Evolutionary conservation across 345 rosid species (phyloP), one percentile per base, ranked within the genome.

Genomic region (Toxicodendron radicans): DNA sequence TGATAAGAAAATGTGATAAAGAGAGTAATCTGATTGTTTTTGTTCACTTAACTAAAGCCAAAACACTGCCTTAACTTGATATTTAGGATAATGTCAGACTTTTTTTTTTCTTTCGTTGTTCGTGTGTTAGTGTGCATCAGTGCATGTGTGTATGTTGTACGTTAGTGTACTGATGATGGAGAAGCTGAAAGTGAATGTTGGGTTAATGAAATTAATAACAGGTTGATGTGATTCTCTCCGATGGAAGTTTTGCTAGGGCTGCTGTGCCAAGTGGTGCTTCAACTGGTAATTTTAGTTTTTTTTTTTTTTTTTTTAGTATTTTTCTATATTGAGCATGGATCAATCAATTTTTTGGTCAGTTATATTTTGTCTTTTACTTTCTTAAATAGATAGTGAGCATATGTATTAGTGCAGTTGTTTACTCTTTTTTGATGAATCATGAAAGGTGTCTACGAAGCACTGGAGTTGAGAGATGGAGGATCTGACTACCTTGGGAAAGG

Each of bases 261-360:
- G 89, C 94, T 48, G 94, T 90, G 32, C 94, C 94, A 2, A 88
- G 92, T 63, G 94, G 94, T 66, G 94, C 90, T 63, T 90, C 92
- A 52, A 90, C 92, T 23, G 92, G 90, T 90, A 73, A 61, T 75
- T 33, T 2, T 51, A 8, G 1, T 54, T 2, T 18, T 11, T 2
- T 41, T 32, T 7, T 1, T 41, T 6, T 20, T 10, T 6, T 58
- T 18, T 43, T 52, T 7, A 49, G 0, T 60, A 30, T 4, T 52
- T 12, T 9, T 23, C 54, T 23, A 33, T 32, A 9, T 33, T 32
- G 58, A 24, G 27, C 56, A 71, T 70, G 62, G 8, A 38, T 38
- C 23, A 21, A 27, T 24, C 23, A 27, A 45, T 17, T 27, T 23
- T 11, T 27, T 7, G 18, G 3, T 27, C 30, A 0, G 20, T 54